Percentiles rank a stretch among this genome's conserved stretches.
Evolutionary conservation across 2,329 filamentous ascomycete species (phyloP).

Genomic region (Esteya vermicola): DNA sequence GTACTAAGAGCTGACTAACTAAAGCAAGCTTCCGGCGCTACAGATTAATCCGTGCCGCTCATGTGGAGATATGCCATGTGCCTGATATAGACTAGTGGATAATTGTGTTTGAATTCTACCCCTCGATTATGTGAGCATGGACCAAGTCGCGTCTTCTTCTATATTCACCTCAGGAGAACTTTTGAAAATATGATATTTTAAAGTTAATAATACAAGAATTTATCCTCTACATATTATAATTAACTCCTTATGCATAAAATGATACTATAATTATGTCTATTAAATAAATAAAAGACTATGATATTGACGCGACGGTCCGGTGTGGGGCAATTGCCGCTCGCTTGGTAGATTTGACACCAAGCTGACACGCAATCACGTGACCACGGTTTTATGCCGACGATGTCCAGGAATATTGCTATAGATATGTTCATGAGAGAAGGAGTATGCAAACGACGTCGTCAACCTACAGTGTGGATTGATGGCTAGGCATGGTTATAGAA

Average conservation of each 20-base stretch:
- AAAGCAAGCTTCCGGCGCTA: conserved; percentile 4
- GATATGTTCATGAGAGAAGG: too few relatives aligned
- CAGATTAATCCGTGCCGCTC: conserved; percentile 11
- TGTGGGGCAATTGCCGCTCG: conserved; percentile 2
- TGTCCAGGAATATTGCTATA: too few relatives aligned
- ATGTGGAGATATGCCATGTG: neutral
- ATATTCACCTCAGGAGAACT: neutral
- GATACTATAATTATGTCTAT: too few relatives aligned
- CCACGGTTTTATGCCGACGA: neutral
- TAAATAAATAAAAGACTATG: too few relatives aligned
- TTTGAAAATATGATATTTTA: neutral
- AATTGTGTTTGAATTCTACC: neutral
- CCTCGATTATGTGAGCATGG: conserved; percentile 5
- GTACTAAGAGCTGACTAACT: neutral
- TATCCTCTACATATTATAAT: too few relatives aligned
- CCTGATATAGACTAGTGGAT: conserved; percentile 2
- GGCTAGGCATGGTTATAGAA: too few relatives aligned
- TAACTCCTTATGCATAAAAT: too few relatives aligned
- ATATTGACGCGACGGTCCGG: conserved; percentile 5
- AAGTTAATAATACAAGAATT: neutral
- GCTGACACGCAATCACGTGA: conserved; percentile 11
- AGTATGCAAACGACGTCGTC: too few relatives aligned
- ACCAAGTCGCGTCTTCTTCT: conserved; percentile 10
- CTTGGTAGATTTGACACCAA: conserved; percentile 4
- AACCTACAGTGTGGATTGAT: too few relatives aligned